These are phyloP conservation scores for Encephalitozoon intestinalis DNA, from an alignment of 371 early-diverging fungal species.

Conservation along the genomic window DNA sequence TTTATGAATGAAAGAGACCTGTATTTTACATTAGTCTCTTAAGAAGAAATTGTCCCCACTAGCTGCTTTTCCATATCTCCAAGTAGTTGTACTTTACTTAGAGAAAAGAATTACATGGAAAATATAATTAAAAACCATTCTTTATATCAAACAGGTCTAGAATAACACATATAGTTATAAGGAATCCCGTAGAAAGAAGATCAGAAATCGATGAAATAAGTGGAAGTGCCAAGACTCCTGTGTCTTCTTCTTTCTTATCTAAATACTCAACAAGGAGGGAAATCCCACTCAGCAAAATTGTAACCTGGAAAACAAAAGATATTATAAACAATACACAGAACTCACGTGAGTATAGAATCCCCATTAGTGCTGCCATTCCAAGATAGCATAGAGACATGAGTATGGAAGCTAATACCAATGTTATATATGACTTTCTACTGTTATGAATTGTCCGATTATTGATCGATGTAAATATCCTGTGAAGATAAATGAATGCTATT, in stretches of 20 bases:
- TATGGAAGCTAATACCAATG: constrained; percentile 31
- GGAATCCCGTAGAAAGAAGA: constrained; percentile 13
- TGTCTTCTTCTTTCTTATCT: background rate
- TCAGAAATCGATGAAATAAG: constrained; percentile 43
- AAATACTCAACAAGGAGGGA: constrained; percentile 6
- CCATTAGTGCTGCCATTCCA: background rate
- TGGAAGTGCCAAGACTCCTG: constrained; percentile 44
- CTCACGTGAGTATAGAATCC: background rate
- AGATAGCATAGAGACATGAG: constrained; percentile 25
- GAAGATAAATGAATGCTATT: constrained; percentile 44
- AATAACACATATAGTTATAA: constrained; percentile 10
- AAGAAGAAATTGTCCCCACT: too few relatives aligned
- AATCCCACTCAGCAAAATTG: constrained; percentile 29
- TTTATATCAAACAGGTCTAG: background rate
- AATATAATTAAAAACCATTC: background rate
- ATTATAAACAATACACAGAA: constrained; percentile 37
- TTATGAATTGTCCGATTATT: constrained; percentile 10
- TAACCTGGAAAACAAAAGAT: constrained; percentile 30
- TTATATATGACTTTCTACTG: background rate
- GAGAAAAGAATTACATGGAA: too few relatives aligned
- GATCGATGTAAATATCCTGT: constrained; percentile 38
- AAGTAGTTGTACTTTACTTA: too few relatives aligned
- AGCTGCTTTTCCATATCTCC: too few relatives aligned
- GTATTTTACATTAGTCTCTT: too few relatives aligned
- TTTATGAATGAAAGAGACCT: too few relatives aligned